Conservation (phyloP, 1,284 basidiomycete species). For the Boletus calvinii region DNA sequence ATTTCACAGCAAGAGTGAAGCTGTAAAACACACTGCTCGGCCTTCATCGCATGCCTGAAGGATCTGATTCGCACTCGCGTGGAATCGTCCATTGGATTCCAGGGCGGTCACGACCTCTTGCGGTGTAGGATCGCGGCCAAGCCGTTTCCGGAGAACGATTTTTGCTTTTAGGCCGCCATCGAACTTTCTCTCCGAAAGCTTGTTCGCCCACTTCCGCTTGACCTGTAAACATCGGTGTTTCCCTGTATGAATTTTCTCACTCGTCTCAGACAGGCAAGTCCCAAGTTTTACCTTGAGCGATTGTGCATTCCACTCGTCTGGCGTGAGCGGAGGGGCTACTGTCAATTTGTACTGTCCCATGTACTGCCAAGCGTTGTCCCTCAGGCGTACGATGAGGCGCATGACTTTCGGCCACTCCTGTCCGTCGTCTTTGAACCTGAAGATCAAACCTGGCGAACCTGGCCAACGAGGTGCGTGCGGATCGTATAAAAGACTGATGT, state of each 20-base stretch:
- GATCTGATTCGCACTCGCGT: slow-evolving; percentile 1
- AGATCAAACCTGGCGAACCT: slow-evolving; percentile 37
- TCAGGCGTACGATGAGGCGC: slow-evolving; percentile 24
- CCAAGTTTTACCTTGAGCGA: neutral
- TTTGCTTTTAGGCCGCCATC: slow-evolving; percentile 3
- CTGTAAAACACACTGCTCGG: slow-evolving; percentile 1
- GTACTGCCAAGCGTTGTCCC: slow-evolving; percentile 22
- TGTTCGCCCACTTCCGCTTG: neutral
- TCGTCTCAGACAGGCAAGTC: neutral
- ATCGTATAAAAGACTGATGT: slow-evolving; percentile 31
- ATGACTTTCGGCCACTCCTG: slow-evolving; percentile 10
- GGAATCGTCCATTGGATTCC: neutral
- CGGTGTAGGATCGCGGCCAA: slow-evolving; percentile 2
- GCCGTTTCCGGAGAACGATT: slow-evolving; percentile 15
- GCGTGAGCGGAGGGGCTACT: slow-evolving; percentile 17
- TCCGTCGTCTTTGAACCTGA: slow-evolving; percentile 13
- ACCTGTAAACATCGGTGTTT: neutral
- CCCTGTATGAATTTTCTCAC: too few relatives aligned
- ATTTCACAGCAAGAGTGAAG: neutral
- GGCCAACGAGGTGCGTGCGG: slow-evolving; percentile 36
- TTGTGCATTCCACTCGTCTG: slow-evolving; percentile 20
- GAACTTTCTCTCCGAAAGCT: neutral
- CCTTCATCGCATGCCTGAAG: slow-evolving; percentile 6
- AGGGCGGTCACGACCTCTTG: slow-evolving; percentile 10
- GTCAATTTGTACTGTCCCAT: slow-evolving; percentile 30